A percentile compares a stretch with the other conserved stretches of the same genome.
Evolutionary conservation across 345 rosid species (phyloP).

Genomic region (Aurinia saxatilis): DNA sequence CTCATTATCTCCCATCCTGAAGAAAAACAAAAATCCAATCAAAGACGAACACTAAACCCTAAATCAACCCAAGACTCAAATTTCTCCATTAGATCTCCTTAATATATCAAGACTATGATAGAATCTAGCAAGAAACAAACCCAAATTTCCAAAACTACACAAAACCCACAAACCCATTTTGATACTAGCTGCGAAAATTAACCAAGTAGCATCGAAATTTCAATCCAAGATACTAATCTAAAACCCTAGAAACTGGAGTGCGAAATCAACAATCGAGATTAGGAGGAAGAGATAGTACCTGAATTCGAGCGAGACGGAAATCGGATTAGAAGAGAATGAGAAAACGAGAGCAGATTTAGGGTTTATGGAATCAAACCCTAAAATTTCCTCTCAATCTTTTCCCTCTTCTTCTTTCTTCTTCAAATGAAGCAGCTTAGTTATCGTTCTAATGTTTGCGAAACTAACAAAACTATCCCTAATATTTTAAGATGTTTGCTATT

Average conservation of each 20-base stretch:
- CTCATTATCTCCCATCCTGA: conserved; percentile 32
- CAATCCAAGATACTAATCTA: neutral
- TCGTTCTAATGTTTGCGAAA: neutral
- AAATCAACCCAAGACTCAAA: neutral
- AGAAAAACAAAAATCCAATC: neutral
- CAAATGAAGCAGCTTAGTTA: neutral
- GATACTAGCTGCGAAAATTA: neutral
- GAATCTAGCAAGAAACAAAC: neutral
- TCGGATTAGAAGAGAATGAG: neutral
- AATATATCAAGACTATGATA: no score
- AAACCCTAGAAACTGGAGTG: neutral
- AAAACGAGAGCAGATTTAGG: neutral
- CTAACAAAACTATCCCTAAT: neutral
- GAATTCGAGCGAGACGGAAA: neutral
- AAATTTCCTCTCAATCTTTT: neutral
- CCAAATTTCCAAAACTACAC: neutral
- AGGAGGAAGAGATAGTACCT: neutral
- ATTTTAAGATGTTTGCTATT: neutral
- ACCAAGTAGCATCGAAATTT: neutral
- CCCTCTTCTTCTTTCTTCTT: neutral
- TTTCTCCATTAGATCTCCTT: no score
- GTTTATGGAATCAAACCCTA: no score
- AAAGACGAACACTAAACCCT: no score
- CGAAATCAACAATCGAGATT: neutral
- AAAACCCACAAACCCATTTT: neutral